Conservation (phyloP, 139 green algal genomes). For the Chlamydomonas sp. region DNA sequence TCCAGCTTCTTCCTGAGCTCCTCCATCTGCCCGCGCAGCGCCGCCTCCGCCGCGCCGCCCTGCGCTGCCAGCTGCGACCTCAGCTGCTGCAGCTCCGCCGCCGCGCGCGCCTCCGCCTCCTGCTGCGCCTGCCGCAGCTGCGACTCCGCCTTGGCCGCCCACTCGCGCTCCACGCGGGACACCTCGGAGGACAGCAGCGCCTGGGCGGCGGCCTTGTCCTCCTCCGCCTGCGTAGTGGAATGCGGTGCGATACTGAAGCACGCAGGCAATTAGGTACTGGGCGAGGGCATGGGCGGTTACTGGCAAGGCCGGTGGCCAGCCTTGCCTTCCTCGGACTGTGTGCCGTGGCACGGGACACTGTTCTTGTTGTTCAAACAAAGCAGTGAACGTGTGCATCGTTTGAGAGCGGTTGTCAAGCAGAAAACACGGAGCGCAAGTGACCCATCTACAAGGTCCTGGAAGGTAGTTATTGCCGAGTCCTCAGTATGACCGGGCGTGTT, state of each 20-base stretch:
- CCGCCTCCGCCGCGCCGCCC: constrained; percentile 13
- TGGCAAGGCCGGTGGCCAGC: too few species aligned
- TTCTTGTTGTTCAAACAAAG: too few species aligned
- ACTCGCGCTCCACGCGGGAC: background rate
- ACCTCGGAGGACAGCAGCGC: constrained; percentile 1
- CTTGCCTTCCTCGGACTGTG: too few species aligned
- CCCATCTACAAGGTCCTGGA: too few species aligned
- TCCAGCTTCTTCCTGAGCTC: constrained; percentile 9
- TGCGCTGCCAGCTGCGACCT: constrained; percentile 16
- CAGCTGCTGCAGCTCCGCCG: constrained; percentile 23
- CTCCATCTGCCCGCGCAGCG: constrained; percentile 28
- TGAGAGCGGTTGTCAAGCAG: too few species aligned
- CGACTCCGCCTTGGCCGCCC: background rate
- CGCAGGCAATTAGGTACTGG: too few species aligned
- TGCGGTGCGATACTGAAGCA: too few species aligned
- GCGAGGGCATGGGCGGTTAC: background rate
- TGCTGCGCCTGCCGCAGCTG: background rate
- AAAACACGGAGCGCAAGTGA: too few species aligned
- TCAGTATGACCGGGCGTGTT: too few species aligned
- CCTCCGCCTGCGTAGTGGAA: constrained; percentile 7
- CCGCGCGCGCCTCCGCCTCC: constrained; percentile 21
- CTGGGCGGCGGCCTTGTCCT: background rate
- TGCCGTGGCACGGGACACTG: too few species aligned
- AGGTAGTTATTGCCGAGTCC: too few species aligned
- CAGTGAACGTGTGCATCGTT: too few species aligned